These are phyloP conservation scores for Ceratorhiza oryzae-sativae DNA, from an alignment of 1,284 basidiomycete genomes.

Conservation along the genomic window DNA sequence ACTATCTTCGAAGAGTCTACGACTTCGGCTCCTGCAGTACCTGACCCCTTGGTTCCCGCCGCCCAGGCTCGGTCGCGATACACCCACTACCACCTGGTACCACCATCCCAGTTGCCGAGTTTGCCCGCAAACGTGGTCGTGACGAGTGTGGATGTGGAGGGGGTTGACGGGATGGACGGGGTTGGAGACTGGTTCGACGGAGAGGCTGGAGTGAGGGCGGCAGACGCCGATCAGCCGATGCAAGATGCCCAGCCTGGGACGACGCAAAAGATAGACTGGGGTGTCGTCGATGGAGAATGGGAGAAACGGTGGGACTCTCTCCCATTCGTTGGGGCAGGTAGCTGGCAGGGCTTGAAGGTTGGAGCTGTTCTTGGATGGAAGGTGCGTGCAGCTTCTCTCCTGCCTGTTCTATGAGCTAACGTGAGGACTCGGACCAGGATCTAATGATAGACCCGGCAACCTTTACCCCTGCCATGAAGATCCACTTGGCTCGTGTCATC, in stretches of 20 bases:
- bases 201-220: constrained; percentile 38
- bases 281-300: constrained; percentile 49
- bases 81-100: constrained; percentile 55
- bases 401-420: background rate
- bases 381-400: constrained; percentile 51
- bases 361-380: constrained; percentile 61
- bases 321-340: constrained; percentile 47
- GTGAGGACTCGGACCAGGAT: constrained; percentile 50
- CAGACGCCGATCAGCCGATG: constrained; percentile 44
- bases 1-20: constrained; percentile 61
- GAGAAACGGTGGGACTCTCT: constrained; percentile 53
- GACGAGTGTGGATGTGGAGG: constrained; percentile 71
- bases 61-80: constrained; percentile 41
- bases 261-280: constrained; percentile 51
- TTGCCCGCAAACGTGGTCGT: constrained; percentile 70
- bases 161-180: constrained; percentile 49
- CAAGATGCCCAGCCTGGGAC: background rate
- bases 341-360: constrained; percentile 49
- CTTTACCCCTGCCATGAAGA: constrained; percentile 60
- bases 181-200: constrained; percentile 36
- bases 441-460: constrained; percentile 62
- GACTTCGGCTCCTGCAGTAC: background rate
- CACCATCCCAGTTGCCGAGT: constrained; percentile 68
- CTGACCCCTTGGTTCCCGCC: constrained; percentile 12
- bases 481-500: constrained; percentile 55